These are phyloP conservation scores for Fusarium stilboides DNA, from an alignment of 2,329 filamentous ascomycete species.

Conservation along the genomic window DNA sequence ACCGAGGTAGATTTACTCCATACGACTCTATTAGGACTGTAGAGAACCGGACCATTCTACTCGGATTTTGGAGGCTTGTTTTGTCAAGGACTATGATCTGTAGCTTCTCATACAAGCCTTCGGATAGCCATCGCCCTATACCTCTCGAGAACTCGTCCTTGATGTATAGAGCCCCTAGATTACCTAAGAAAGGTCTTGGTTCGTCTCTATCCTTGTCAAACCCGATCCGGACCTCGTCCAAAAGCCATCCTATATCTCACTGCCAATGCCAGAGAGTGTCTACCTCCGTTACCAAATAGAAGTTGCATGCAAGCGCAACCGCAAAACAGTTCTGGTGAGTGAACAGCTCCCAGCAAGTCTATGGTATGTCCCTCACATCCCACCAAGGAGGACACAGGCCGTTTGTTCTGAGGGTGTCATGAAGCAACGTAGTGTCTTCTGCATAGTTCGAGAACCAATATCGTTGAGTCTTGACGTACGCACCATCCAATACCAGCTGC, in stretches of 20 bases:
- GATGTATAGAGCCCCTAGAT: constrained; percentile 4
- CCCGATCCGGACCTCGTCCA: not conserved
- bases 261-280: constrained; percentile 17
- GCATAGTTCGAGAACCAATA: not conserved
- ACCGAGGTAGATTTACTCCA: constrained; percentile 23
- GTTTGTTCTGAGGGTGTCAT: constrained; percentile 2
- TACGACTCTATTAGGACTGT: not conserved
- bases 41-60: not conserved
- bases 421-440: not conserved
- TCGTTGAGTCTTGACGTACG: not conserved
- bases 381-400: constrained; percentile 16
- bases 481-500: not conserved
- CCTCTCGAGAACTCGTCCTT: not conserved
- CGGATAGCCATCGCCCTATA: constrained; percentile 3
- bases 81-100: constrained; percentile 4
- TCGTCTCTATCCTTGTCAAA: not conserved
- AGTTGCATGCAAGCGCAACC: constrained; percentile 8
- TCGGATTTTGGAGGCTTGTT: not conserved
- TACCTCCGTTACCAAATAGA: constrained; percentile 13
- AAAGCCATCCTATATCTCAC: not conserved
- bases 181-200: not conserved
- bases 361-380: not conserved
- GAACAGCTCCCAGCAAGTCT: constrained; percentile 5
- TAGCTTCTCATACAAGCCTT: not conserved
- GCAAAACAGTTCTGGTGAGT: constrained; percentile 1